phyloP scores from a whole-genome alignment of 2,329 filamentous ascomycete genomes.

The Arthrobotrys conoides region DNA sequence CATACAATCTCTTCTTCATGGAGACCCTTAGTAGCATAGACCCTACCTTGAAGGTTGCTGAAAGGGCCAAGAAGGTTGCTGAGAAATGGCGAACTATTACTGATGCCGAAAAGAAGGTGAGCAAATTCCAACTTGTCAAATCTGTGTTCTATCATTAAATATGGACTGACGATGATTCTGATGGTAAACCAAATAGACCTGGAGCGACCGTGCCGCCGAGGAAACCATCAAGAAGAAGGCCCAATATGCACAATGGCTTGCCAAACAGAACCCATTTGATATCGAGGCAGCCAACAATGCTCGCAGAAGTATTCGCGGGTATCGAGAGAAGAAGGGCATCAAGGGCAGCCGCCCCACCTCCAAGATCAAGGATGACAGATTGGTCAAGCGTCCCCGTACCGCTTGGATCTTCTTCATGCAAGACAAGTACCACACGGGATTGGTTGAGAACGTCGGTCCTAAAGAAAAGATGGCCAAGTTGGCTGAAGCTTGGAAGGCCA shows the following conservation, averaged over 20 bases:
- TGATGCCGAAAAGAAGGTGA: constrained; percentile 45
- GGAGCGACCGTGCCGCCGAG: constrained; percentile 20
- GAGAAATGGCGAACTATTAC: constrained; percentile 26
- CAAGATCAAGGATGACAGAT: constrained; percentile 34
- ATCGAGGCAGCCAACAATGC: constrained; percentile 44
- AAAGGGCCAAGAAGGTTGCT: constrained; percentile 3
- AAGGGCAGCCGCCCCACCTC: neutral
- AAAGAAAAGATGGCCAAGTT: constrained; percentile 10
- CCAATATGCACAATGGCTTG: constrained; percentile 40
- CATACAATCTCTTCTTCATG: constrained; percentile 37
- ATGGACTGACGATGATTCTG: neutral
- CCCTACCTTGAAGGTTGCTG: neutral
- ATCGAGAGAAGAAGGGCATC: constrained; percentile 9
- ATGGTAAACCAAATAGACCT: constrained; percentile 10
- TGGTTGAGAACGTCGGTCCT: neutral
- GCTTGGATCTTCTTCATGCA: constrained; percentile 40
- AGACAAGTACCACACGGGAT: constrained; percentile 10
- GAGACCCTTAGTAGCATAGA: neutral
- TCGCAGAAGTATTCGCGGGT: constrained; percentile 11
- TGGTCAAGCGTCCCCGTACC: constrained; percentile 22
- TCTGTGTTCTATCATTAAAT: no score
- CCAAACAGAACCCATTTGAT: constrained; percentile 42
- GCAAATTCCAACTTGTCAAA: neutral
- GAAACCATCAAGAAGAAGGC: constrained; percentile 41
- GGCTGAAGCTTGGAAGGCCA: constrained; percentile 13